Evolutionary conservation across 805 yeast species (phyloP), one percentile per base, ranked within the genome.

Genomic region (Candida ponderosae): DNA sequence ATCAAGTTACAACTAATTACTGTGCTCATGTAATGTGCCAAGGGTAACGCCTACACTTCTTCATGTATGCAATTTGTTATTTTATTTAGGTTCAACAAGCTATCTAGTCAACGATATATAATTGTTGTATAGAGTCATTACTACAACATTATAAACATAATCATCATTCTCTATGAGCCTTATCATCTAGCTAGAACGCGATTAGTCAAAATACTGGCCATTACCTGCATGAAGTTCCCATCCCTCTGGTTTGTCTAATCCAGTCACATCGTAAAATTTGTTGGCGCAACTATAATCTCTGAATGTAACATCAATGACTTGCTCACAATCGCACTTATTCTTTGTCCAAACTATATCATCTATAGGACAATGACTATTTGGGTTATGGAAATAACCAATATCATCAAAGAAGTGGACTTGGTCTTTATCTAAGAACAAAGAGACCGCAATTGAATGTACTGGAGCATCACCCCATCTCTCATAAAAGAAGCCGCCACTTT

Each of bases 401-500:
- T 84, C 80, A 39, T 76, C 80, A 50, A 85, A 81, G 62, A 73
- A 81, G 56, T 81, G 85, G 15, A 85, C 54, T 49, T 81, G 72
- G 23, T 64, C 60, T 47, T 67, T 66, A 42, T 75, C 69, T 35
- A 79, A 57, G 50, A 82, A 67, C 33, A 80, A 60, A 2, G 87
- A 61, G 3, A 76, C 83, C 5, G 84, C 94, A 35, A 85, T 69
- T 1, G 94, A 74, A 60, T 85, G 95, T n/a, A 85, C 74, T 4
- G 95, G 95, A 0, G 95, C 95, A 60, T 86, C 96, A 17, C 96
- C 96, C 95, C 95, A 86, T 46, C 96, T 69, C 62, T 86, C 93
- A 53, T 83, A 82, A 56, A 75, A 84, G 56, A 84, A 84, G 1
- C 94, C 95, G 40, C 94, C 94, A 3, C 72, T 56, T 33, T 57